Percentiles rank a stretch among this genome's conserved stretches.
Evolutionary conservation across 805 yeast genomes (phyloP).

Genomic region (Metschnikowia drakensbergensis): DNA sequence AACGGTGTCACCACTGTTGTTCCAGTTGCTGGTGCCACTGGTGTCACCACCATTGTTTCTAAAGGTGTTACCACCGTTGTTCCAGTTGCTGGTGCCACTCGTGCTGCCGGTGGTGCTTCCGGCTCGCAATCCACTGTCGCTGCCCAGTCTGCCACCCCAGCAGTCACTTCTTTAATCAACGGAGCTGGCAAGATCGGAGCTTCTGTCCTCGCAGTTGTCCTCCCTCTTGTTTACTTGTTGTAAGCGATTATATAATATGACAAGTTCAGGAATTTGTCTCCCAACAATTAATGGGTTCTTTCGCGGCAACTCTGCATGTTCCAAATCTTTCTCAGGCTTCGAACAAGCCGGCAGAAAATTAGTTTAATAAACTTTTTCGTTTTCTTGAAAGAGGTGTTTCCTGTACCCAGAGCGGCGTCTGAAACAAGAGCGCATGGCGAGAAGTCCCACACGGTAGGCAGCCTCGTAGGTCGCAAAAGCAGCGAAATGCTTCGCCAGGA

Average conservation of each 20-base stretch:
- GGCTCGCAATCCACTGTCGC: slow-evolving; percentile 11
- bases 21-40: background rate
- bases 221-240: slow-evolving; percentile 36
- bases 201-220: slow-evolving; percentile 27
- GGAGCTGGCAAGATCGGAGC: slow-evolving; percentile 22
- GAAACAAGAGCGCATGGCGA: slow-evolving; percentile 4
- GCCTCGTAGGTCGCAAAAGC: too few species aligned
- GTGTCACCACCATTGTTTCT: background rate
- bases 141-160: slow-evolving; percentile 12
- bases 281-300: background rate
- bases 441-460: background rate
- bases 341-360: background rate
- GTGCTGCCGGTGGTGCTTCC: background rate
- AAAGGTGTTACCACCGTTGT: slow-evolving; percentile 7
- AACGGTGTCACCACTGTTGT: too few species aligned
- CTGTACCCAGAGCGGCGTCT: background rate
- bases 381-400: background rate
- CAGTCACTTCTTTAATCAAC: slow-evolving; percentile 14
- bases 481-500: too few species aligned
- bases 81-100: slow-evolving; percentile 4
- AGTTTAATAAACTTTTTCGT: background rate
- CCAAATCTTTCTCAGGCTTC: background rate
- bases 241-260: slow-evolving; percentile 15
- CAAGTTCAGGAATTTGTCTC: slow-evolving; percentile 1
- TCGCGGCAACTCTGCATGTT: background rate